Conservation (phyloP, 2,329 filamentous ascomycete species). For the Aureobasidium sp. region DNA sequence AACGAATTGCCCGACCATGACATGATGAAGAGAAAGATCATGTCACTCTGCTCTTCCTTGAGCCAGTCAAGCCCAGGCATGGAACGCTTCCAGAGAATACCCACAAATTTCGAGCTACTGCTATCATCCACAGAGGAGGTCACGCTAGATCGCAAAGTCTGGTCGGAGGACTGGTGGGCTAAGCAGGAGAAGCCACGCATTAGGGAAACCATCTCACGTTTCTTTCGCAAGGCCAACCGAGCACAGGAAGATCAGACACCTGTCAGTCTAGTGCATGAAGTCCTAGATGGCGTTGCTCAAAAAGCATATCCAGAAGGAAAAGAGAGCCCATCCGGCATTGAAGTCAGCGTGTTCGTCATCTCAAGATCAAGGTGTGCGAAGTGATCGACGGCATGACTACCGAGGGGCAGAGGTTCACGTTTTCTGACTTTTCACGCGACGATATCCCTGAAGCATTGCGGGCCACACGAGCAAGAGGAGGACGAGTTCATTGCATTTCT, state of each 20-base stretch:
- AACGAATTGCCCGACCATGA: constrained; percentile 50
- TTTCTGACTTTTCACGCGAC: constrained; percentile 3
- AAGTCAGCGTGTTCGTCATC: constrained; percentile 44
- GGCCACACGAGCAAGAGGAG: background rate
- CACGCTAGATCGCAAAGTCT: constrained; percentile 45
- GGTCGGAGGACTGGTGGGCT: constrained; percentile 57
- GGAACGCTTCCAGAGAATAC: constrained; percentile 26
- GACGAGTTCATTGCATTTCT: constrained; percentile 3
- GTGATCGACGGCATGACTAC: background rate
- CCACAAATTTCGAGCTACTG: constrained; percentile 34
- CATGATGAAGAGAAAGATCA: constrained; percentile 33
- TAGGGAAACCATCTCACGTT: constrained; percentile 42
- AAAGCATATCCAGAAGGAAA: constrained; percentile 41
- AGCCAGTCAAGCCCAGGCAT: constrained; percentile 24
- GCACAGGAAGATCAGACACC: constrained; percentile 34
- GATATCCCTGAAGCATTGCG: constrained; percentile 14
- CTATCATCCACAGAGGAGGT: constrained; percentile 48
- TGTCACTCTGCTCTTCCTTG: constrained; percentile 23
- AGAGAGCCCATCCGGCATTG: constrained; percentile 40
- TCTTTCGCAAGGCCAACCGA: constrained; percentile 38
- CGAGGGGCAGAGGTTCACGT: background rate
- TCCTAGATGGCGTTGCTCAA: constrained; percentile 52
- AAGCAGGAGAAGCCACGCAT: constrained; percentile 57
- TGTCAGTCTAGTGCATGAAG: constrained; percentile 51
- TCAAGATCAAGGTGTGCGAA: constrained; percentile 23